Base-by-base conservation (phyloP, 2,329 filamentous ascomycete species). In the Phaeosphaeria sp. region DNA sequence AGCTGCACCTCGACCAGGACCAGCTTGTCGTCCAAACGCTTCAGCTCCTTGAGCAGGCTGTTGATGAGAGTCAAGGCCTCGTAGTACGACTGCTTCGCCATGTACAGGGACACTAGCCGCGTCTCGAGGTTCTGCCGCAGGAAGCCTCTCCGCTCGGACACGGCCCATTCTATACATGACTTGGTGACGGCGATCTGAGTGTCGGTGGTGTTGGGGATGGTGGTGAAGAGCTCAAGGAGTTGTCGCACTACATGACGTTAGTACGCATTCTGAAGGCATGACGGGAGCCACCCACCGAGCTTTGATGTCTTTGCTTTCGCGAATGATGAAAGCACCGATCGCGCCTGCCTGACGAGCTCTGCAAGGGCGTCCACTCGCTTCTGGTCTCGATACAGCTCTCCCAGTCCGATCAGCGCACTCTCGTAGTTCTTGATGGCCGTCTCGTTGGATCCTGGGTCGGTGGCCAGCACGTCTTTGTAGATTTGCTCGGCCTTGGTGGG, bases 151-250 rank as follows among this genome's bases (percentile, higher is more conserved):
- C 93, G 91, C 83, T 98, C 93, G 51, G 92, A 91, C 53, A 94
- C 92, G 49, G 95, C 95, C 95, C 95, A 99, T 82, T 98, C 94
- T 88, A 99, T 99, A 83, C 93, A 98, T 81, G 95, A 97, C 81
- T 97, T 97, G 74, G 95, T 99, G 72, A 97, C 92, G 77, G 89
- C 83, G 78, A 97, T 93, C 82, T 99, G 95, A 76, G 90, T 91
- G 77, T 99, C 95, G 83, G 91, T 91, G 70, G 92, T 95, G 81
- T 97, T 91, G 73, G 96, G 95, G 71, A 98, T 97, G 73, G 91
- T 87, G 72, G 91, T 88, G 84, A 98, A 95, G 78, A 97, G 89
- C 79, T 99, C 95, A 78, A 99, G 91, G 24, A 99, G 88, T 81
- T 97, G 93, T 70, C 95, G 94, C 69, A 99, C 95, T 97, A 68